Base-by-base conservation (phyloP, 2,329 filamentous ascomycete species). In the Coniochaeta sp. region DNA sequence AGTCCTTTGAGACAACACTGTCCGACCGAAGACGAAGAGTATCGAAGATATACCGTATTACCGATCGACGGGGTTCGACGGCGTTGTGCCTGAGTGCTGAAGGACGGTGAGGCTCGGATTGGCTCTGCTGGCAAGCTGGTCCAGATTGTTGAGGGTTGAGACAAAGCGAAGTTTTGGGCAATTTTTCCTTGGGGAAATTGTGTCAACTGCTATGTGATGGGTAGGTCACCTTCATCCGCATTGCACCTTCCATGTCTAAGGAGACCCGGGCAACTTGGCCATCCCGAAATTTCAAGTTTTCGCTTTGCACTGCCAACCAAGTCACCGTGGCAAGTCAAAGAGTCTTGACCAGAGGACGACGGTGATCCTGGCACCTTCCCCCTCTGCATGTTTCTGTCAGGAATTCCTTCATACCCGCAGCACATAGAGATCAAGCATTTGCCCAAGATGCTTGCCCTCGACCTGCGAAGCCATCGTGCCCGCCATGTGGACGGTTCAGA, bases 201-300 rank as follows among this genome's bases (percentile, higher is more conserved):
- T 26, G 26, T 19, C 28, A 38, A 33, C 12, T 52, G 47, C 47
- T 59, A 38, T 59, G 58, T 52, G 22, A 59, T 50, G 58, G 58
- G 31, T 59, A 52, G 33, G 43, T 59, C 58, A 59, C 17, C 43
- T n/a, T 55, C 22, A 12, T 52, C 47, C 47, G 47, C 47, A 28
- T 34, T 9, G 28, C 56, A 58, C 36, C 56, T 58, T 44, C 54
- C 31, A 24, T 12, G 17, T 38, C 56, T 31, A 12, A 26, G 58
- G 44, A 44, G 34, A 36, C 34, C 8, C 11, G 34, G 34, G 34
- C 34, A 36, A 36, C 12, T 16, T 34, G 43, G 43, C 19, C 43
- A 47, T 8, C 16, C 26, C 24, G 5, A 28, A n/a, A 52, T 12
- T 28, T 28, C 22, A 6, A 17, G n/a, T 31, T 14, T 31, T 22